Conservation (phyloP, 2,329 filamentous ascomycete species). For the Sclerotiophoma versabilis region DNA sequence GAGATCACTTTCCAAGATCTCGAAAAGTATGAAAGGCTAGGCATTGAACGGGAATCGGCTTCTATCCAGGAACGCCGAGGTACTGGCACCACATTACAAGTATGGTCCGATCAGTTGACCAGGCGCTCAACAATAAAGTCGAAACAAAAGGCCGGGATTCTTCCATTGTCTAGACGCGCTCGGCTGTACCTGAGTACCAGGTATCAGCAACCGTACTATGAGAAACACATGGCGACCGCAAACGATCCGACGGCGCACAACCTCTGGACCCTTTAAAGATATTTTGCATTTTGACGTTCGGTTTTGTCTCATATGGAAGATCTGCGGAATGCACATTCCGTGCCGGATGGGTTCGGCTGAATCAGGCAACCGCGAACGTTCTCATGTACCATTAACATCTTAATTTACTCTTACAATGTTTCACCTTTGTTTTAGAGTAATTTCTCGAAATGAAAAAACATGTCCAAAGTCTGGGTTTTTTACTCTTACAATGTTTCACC, state of each 20-base stretch:
- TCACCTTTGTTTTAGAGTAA: neutral
- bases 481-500: neutral
- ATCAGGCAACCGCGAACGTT: neutral
- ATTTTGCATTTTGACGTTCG: neutral
- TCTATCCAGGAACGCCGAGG: neutral
- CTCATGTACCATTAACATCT: neutral
- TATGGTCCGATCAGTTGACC: slow-evolving; percentile 2
- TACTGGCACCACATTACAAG: neutral
- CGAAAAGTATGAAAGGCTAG: neutral
- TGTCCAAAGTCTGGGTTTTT: too few relatives aligned
- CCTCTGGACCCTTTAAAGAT: neutral
- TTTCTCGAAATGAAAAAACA: neutral
- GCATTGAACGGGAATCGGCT: neutral
- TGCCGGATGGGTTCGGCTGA: neutral
- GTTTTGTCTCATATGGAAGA: slow-evolving; percentile 1
- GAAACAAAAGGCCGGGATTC: neutral
- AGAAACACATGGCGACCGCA: slow-evolving; percentile 11
- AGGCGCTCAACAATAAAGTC: slow-evolving; percentile 5
- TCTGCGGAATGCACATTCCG: slow-evolving; percentile 6
- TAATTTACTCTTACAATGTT: neutral
- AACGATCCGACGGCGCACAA: neutral
- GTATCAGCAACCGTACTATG: slow-evolving; percentile 2
- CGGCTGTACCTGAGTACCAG: slow-evolving; percentile 4
- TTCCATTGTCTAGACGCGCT: slow-evolving; percentile 1
- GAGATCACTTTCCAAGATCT: neutral